phyloP scores from a whole-genome alignment of 2,329 filamentous ascomycete genomes.

The Trichoderma sp. region DNA sequence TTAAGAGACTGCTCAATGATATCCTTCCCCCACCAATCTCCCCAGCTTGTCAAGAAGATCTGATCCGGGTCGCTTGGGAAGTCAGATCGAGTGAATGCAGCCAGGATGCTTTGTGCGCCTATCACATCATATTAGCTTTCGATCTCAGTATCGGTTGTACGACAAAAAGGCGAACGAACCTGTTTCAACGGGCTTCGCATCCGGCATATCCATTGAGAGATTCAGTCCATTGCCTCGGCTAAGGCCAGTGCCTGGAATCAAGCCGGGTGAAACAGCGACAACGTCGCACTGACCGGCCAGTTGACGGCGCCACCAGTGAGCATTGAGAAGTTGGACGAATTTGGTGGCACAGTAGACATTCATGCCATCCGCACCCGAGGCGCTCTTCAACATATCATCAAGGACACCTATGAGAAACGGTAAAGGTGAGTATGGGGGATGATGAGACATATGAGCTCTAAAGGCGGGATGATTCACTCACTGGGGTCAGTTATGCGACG shows the following conservation, averaged over 20 bases:
- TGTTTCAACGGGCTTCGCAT: constrained; percentile 47
- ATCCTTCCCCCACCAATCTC: constrained; percentile 53
- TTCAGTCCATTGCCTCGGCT: constrained; percentile 29
- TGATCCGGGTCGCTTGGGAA: constrained; percentile 50
- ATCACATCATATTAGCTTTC: neutral
- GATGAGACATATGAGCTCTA: neutral
- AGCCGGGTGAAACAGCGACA: constrained; percentile 52
- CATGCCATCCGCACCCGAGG: constrained; percentile 32
- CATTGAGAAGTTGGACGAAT: constrained; percentile 49
- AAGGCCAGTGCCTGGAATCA: constrained; percentile 49
- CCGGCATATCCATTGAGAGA: constrained; percentile 36
- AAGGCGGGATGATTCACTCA: constrained; percentile 24
- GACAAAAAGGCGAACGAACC: constrained; percentile 32
- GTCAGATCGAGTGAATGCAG: constrained; percentile 44
- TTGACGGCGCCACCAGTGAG: constrained; percentile 56
- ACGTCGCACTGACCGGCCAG: constrained; percentile 44
- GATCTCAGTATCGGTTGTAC: neutral
- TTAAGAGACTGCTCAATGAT: constrained; percentile 42
- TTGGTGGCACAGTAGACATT: constrained; percentile 45
- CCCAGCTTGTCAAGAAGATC: constrained; percentile 55
- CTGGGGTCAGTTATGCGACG: constrained; percentile 39
- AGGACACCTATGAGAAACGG: constrained; percentile 30
- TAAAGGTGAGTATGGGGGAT: neutral
- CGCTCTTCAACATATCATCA: constrained; percentile 39
- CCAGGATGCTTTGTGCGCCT: constrained; percentile 45